Evolutionary conservation across 2,329 filamentous ascomycete genomes (phyloP).

Genomic region (Volutella citrinella): DNA sequence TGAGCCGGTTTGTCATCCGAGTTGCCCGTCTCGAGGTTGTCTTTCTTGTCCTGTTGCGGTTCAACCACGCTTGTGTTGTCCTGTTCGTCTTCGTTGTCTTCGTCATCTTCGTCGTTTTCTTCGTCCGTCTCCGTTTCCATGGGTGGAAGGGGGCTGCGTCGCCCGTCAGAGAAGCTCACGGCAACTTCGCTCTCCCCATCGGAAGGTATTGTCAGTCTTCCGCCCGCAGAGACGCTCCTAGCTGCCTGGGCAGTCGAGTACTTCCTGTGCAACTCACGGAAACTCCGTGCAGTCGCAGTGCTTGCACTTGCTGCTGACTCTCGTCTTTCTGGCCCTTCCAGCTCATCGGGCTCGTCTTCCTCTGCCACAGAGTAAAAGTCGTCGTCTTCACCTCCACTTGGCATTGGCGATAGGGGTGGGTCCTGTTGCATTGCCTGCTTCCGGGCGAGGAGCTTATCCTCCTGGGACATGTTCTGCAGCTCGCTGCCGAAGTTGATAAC

Average conservation of each 20-base stretch:
- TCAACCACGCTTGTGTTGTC: too few species aligned
- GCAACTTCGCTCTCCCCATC: conserved; percentile 61
- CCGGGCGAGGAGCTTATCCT: conserved; percentile 67
- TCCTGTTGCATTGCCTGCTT: conserved; percentile 48
- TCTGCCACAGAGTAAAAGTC: conserved; percentile 53
- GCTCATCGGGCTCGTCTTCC: conserved; percentile 1
- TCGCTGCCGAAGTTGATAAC: conserved; percentile 96
- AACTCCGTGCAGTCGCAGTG: conserved; percentile 65
- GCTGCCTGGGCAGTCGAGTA: conserved; percentile 53
- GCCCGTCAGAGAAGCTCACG: conserved; percentile 58
- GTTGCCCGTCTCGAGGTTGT: conserved; percentile 24
- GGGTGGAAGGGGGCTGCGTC: conserved; percentile 52
- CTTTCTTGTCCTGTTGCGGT: conserved; percentile 26
- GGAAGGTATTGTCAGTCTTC: conserved; percentile 45
- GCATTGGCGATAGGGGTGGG: conserved; percentile 33
- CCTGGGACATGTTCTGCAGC: conserved; percentile 72
- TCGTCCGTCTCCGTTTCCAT: conserved; percentile 42
- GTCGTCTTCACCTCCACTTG: conserved; percentile 37
- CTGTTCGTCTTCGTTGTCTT: conserved; percentile 15
- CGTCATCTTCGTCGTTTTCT: conserved; percentile 16
- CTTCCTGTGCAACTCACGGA: conserved; percentile 59
- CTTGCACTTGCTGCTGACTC: conserved; percentile 63
- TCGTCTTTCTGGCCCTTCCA: conserved; percentile 49
- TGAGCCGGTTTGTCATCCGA: conserved; percentile 27
- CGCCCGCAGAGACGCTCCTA: conserved; percentile 38